Evolutionary conservation across 176 grass and related monocot species (phyloP), one percentile per base, ranked within the genome.

Genomic region (Avena eriantha): DNA sequence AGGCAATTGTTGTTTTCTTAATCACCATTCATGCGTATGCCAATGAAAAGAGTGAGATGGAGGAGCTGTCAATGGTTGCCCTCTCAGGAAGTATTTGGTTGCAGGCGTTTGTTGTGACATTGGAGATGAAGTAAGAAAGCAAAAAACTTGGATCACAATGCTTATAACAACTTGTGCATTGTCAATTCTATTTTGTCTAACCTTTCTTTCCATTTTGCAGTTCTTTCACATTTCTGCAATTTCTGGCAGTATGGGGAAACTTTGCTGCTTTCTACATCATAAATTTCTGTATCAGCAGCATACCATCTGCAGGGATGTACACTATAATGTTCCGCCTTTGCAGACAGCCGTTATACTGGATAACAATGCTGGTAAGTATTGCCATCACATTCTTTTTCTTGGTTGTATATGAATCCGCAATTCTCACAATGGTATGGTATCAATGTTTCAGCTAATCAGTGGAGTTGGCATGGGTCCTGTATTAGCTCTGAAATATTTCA

Each of bases 11-110:
- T 76, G 93, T 98, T 84, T 98, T 98, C 79, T 74, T 90, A 63
- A 92, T 98, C 81, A 92, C 93, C 3, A 91, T 98, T 73, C 89
- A 98, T 87, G 93, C 83, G 36, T 98, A 98, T 80, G 89, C 93
- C 51, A 87, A 93, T 74, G 95, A 98, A 83, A 93, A 95, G 86
- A 93, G 95, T 76, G 95, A 98, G 86, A 95, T 98, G 95, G 95
- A 95, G 87, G 93, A 98, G 87, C 73, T 98, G 22, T 95, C 93
- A 80, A 90, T 98, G 93, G 95, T 98, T 88, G 93, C 95, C 49
- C 91, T 98, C 58, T 98, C 95, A 45, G 95, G 95, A 70, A 87
- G 89, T 73, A 98, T 98, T 88, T 98, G 93, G 90, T 86, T 98
- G 85, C 96, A 95, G 83, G 93, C 93, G 23, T 98, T 95, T 78